A percentile compares a stretch with the other conserved stretches of the same genome.
Evolutionary conservation across 2,329 filamentous ascomycete species (phyloP).

Genomic region (Ceratocystis colombiana): DNA sequence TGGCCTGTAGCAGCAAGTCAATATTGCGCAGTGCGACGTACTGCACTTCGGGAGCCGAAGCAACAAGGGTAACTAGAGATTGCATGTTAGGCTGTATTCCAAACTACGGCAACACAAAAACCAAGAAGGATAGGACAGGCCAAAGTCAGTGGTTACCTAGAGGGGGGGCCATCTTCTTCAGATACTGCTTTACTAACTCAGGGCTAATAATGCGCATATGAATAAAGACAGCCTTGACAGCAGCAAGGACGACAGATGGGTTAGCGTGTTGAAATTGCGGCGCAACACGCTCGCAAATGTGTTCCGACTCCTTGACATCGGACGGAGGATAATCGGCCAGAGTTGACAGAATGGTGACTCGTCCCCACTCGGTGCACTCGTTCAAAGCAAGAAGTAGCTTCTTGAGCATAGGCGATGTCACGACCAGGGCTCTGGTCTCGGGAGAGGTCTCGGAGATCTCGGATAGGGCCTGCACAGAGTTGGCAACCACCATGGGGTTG

Average conservation of each 20-base stretch:
- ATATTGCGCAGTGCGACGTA: constrained; percentile 96
- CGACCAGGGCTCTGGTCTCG: constrained; percentile 75
- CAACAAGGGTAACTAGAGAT: constrained; percentile 73
- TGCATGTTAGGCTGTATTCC: constrained; percentile 8
- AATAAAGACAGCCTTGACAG: constrained; percentile 93
- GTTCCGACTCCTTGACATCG: constrained; percentile 94
- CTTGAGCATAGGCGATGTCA: constrained; percentile 75
- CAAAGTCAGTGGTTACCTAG: constrained; percentile 50
- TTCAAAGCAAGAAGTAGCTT: constrained; percentile 95
- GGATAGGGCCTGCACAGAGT: constrained; percentile 84
- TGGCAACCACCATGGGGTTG: constrained; percentile 98
- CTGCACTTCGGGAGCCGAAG: constrained; percentile 91
- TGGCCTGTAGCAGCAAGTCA: constrained; percentile 86
- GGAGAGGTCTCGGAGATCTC: constrained; percentile 87
- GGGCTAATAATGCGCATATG: constrained; percentile 80
- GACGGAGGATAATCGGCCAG: constrained; percentile 75
- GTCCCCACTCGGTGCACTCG: constrained; percentile 96
- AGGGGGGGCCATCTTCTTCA: constrained; percentile 98
- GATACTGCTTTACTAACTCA: constrained; percentile 71
- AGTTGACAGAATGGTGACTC: constrained; percentile 84
- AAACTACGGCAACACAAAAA: not conserved
- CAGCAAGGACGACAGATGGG: constrained; percentile 90
- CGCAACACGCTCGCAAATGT: constrained; percentile 91
- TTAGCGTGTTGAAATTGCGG: constrained; percentile 99
- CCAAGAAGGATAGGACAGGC: too few species aligned